phyloP scores from a whole-genome alignment of 225 moss, liverwort and hornwort species.

The Sphagnum contortum region DNA sequence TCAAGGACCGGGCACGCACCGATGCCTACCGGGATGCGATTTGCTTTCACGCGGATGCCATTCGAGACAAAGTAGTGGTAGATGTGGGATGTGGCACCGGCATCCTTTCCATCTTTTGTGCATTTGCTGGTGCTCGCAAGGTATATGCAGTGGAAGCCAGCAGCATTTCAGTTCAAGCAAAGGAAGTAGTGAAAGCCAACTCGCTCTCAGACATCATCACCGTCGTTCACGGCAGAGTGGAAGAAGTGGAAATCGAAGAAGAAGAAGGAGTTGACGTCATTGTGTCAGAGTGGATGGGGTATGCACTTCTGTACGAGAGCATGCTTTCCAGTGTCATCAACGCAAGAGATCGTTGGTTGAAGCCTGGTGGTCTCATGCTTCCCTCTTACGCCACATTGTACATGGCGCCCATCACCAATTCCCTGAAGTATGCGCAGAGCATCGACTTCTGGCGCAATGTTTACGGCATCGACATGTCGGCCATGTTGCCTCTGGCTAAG shows the following conservation, averaged over 20 bases:
- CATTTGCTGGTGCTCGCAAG: constrained; percentile 83
- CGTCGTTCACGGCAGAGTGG: constrained; percentile 77
- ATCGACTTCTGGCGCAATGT: constrained; percentile 91
- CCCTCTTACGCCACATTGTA: constrained; percentile 93
- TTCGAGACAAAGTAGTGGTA: constrained; percentile 88
- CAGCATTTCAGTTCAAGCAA: constrained; percentile 83
- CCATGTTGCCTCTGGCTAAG: constrained; percentile 95
- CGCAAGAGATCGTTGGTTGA: constrained; percentile 96
- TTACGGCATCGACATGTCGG: constrained; percentile 96
- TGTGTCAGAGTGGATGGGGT: constrained; percentile 99
- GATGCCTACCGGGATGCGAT: constrained; percentile 92
- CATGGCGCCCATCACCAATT: constrained; percentile 88
- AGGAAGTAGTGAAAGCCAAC: constrained; percentile 87
- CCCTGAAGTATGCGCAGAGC: constrained; percentile 83
- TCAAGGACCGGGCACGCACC: constrained; percentile 90
- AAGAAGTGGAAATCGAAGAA: constrained; percentile 68
- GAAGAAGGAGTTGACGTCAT: constrained; percentile 63
- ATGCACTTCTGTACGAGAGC: constrained; percentile 98
- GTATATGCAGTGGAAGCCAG: constrained; percentile 96
- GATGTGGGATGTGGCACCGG: constrained; percentile 98
- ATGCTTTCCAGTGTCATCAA: constrained; percentile 94
- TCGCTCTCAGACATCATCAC: constrained; percentile 63
- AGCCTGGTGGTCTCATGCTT: constrained; percentile 79
- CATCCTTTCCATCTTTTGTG: constrained; percentile 95
- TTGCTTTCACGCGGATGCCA: constrained; percentile 53